These are phyloP conservation scores for Solanum piurae DNA, from an alignment of 257 asterid species.

Conservation along the genomic window DNA sequence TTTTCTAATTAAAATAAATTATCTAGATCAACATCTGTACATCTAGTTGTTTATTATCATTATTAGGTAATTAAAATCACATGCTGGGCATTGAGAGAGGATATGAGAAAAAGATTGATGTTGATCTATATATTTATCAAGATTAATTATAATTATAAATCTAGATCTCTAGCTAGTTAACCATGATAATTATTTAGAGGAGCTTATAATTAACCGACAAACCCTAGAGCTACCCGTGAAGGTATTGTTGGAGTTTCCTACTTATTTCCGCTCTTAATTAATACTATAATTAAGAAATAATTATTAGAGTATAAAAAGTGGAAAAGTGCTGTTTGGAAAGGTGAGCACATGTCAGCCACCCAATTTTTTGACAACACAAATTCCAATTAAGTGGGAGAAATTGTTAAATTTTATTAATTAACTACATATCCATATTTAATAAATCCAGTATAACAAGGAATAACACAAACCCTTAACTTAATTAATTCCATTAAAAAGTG, in stretches of 20 bases:
- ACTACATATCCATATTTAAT: not conserved
- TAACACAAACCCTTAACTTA: not conserved
- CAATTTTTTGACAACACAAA: not conserved
- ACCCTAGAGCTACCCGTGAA: not conserved
- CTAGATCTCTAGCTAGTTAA: not conserved
- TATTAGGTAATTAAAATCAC: not conserved
- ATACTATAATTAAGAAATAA: not conserved
- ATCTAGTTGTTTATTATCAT: not conserved
- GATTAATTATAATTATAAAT: not conserved
- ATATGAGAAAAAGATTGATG: not conserved
- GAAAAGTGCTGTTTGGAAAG: not conserved
- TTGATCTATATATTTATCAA: not conserved
- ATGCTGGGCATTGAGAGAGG: not conserved
- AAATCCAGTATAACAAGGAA: not conserved
- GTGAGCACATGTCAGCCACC: not conserved
- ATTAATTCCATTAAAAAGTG: not conserved
- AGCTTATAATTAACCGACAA: not conserved
- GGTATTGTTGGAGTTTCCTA: not conserved
- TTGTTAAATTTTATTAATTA: not conserved
- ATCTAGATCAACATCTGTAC: not conserved
- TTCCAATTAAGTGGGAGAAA: conserved; percentile 3
- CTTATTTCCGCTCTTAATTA: not conserved
- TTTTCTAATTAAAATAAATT: not conserved
- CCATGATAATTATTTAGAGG: not conserved
- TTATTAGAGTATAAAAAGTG: not conserved